A percentile compares a stretch with the other conserved stretches of the same genome.
Conservation (phyloP, 2,329 filamentous ascomycete species). For the Colletotrichum somersetense region DNA sequence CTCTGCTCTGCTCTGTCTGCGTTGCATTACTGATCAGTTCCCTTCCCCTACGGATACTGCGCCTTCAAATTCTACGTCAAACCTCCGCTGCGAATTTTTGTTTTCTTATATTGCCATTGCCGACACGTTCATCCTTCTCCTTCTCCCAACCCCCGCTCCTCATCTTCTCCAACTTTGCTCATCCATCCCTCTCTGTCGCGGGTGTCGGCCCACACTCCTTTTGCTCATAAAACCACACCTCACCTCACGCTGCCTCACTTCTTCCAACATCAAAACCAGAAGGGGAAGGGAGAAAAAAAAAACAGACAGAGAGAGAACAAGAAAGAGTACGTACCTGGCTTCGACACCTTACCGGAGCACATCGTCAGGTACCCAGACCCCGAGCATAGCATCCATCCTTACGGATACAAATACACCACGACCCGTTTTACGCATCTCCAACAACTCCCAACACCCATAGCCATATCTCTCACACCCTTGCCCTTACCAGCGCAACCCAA, state of each 20-base stretch:
- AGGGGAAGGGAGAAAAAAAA: not conserved
- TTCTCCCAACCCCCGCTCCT: not conserved
- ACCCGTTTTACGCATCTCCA: slow-evolving; percentile 26
- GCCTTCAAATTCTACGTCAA: not conserved
- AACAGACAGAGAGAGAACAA: not conserved
- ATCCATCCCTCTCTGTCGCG: not conserved
- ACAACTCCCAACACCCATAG: slow-evolving; percentile 30
- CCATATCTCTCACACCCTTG: slow-evolving; percentile 29
- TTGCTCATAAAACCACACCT: not conserved
- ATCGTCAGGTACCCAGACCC: slow-evolving; percentile 33
- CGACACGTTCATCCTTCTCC: not conserved
- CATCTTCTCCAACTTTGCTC: slow-evolving; percentile 5
- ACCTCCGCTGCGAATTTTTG: slow-evolving; percentile 3
- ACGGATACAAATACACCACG: slow-evolving; percentile 18
- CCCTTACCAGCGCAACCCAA: slow-evolving; percentile 19
- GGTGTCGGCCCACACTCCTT: slow-evolving; percentile 1
- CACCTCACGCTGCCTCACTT: not conserved
- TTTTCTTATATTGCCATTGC: not conserved
- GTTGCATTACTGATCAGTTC: not conserved
- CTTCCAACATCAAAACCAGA: not conserved
- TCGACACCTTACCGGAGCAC: slow-evolving; percentile 14
- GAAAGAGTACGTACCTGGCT: slow-evolving; percentile 31
- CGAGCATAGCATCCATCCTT: not conserved
- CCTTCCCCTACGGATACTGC: not conserved
- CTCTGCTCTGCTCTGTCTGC: not conserved